Evolutionary conservation across 768 basidiomycete species (phyloP), one percentile per base, ranked within the genome.

Genomic region (Lactarius quietus): DNA sequence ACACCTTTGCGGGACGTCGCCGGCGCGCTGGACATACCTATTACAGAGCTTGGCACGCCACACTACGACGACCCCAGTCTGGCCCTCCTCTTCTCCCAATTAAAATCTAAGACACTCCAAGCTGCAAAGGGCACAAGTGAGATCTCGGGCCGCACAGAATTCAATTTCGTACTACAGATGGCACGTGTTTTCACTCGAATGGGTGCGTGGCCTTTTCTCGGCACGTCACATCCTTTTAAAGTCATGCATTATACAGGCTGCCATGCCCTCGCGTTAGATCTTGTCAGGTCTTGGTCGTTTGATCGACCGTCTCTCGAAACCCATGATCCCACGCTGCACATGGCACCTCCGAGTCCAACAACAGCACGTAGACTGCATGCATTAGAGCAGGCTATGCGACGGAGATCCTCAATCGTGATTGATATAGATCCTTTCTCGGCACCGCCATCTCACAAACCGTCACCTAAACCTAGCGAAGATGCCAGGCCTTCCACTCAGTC

Each of bases 51-150:
- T 56, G 90, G 90, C 36, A 88, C 92, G 69, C 87, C 93, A 6
- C 86, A 92, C 69, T 95, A 95, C 72, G 96, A 98, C 65, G 96
- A 99, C 73, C 94, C 96, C 1, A 91, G 92, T 71, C 84, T 98
- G 29, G 90, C 94, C 1, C 80, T 98, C 45, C 78, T 98, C 60
- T 97, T 96, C 76, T 90, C 89, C 12, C 91, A 97, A 68, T 79
- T 99, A 62, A 88, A 92, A 68, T 86, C 88, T 36, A 95, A 91
- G 79, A 95, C 95, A 0, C 77, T 98, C 31, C 96, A 98, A 78
- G 88, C 96, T 5, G 91, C 90, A 1, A 89, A 95, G 73, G 96
- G 96, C 17, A 93, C 92, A 0, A 93, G 88, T 70, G 92, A 95
- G 71, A 93, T 98, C 33, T 88, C 92, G 0, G 91, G 90, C 20